Conservation (phyloP, 2,329 filamentous ascomycete species). For the Bipolaris oryzae region DNA sequence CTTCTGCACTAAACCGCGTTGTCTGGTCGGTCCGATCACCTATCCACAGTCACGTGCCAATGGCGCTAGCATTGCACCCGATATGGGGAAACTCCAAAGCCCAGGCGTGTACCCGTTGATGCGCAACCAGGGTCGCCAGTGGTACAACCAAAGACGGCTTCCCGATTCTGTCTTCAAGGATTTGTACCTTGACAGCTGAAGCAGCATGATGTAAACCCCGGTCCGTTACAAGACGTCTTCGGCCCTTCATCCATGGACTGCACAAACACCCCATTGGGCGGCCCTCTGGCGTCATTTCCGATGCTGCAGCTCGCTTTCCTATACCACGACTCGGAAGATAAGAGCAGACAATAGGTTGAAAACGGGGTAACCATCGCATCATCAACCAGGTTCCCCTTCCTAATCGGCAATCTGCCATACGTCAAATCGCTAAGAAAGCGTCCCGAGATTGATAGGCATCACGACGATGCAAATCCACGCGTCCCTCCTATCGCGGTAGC, state of each 20-base stretch:
- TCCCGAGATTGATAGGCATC: not conserved
- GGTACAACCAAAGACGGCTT: constrained; percentile 8
- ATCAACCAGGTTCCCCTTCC: not conserved
- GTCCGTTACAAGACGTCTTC: constrained; percentile 4
- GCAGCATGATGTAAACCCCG: constrained; percentile 3
- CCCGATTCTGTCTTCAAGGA: constrained; percentile 4
- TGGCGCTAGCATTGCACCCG: constrained; percentile 1
- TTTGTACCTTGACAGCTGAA: constrained; percentile 4
- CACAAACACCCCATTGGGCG: constrained; percentile 6
- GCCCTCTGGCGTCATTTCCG: constrained; percentile 12
- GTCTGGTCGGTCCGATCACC: constrained; percentile 7
- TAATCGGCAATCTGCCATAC: not conserved
- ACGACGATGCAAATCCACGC: not conserved
- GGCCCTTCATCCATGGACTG: constrained; percentile 15
- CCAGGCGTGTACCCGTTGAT: not conserved
- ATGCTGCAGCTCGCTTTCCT: constrained; percentile 1
- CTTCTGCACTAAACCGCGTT: constrained; percentile 9
- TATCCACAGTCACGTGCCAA: constrained; percentile 6
- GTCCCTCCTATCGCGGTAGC: not conserved
- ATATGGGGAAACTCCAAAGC: constrained; percentile 5
- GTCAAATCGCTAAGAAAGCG: not conserved
- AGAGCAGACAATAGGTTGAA: not conserved
- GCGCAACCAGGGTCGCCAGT: constrained; percentile 5
- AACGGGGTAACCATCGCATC: not conserved
- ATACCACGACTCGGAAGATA: not conserved